A percentile compares a stretch with the other conserved stretches of the same genome.
phyloP scores from a whole-genome alignment of 768 basidiomycete genomes.

The Collybia sordida region DNA sequence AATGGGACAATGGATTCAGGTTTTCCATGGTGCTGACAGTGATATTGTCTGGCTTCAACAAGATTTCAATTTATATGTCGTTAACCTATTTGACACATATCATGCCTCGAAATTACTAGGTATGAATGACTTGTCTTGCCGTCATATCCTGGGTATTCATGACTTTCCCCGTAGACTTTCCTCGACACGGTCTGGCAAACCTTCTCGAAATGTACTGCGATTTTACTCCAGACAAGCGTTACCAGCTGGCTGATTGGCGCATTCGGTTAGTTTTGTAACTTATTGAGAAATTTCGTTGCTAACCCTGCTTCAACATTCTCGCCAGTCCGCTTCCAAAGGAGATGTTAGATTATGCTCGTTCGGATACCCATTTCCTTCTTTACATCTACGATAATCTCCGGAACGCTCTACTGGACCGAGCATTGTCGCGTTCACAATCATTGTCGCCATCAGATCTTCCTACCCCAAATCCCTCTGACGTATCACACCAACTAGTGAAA shows the following conservation, averaged over 20 bases:
- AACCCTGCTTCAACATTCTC: neutral
- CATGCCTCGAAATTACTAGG: constrained; percentile 89
- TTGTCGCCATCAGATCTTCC: constrained; percentile 28
- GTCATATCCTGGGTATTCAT: neutral
- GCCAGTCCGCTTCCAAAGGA: constrained; percentile 76
- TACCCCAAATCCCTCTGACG: constrained; percentile 19
- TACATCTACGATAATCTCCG: constrained; percentile 91
- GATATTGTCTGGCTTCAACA: constrained; percentile 97
- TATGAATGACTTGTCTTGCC: constrained; percentile 22
- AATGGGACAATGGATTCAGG: constrained; percentile 37
- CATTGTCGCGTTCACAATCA: constrained; percentile 38
- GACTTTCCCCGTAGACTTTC: constrained; percentile 55
- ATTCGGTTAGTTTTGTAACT: constrained; percentile 55
- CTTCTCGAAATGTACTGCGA: constrained; percentile 89
- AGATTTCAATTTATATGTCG: constrained; percentile 91
- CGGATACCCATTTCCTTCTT: constrained; percentile 94
- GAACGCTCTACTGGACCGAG: constrained; percentile 80
- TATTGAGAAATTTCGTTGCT: neutral
- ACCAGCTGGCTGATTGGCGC: constrained; percentile 97
- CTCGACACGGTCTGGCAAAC: constrained; percentile 79
- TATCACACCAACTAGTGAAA: constrained; percentile 45
- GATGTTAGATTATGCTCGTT: constrained; percentile 91
- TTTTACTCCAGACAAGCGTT: constrained; percentile 90
- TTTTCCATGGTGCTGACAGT: constrained; percentile 92
- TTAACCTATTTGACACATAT: constrained; percentile 96